Percentiles rank a stretch among this genome's conserved stretches.
Evolutionary conservation across 805 yeast species (phyloP).

Genomic region (Hanseniaspora meyeri): DNA sequence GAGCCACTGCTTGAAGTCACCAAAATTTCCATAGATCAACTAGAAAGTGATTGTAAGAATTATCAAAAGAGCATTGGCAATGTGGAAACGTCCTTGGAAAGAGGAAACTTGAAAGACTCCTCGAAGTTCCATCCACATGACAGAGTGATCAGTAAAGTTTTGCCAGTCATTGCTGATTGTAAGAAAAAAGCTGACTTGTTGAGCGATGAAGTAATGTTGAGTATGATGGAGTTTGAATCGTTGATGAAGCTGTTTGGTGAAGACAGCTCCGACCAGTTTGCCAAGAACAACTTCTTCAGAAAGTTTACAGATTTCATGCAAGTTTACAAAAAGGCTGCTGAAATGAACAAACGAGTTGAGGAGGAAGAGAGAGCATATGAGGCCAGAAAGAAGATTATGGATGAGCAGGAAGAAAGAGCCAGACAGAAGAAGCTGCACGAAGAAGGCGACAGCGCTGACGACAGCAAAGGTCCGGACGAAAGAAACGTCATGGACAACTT

Average conservation of each 20-base stretch:
- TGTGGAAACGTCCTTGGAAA: slow-evolving; percentile 58
- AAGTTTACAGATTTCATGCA: slow-evolving; percentile 68
- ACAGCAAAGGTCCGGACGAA: neutral
- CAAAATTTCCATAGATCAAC: slow-evolving; percentile 70
- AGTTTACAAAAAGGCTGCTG: slow-evolving; percentile 68
- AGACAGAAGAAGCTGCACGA: slow-evolving; percentile 14
- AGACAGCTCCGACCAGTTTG: slow-evolving; percentile 55
- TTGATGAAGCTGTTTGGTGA: slow-evolving; percentile 87
- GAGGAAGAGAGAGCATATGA: slow-evolving; percentile 71
- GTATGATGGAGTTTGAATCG: slow-evolving; percentile 52
- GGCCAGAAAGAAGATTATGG: slow-evolving; percentile 49
- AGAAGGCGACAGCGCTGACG: neutral
- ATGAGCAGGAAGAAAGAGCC: slow-evolving; percentile 26
- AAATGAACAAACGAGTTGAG: slow-evolving; percentile 68
- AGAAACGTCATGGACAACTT: slow-evolving; percentile 68
- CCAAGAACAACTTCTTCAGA: slow-evolving; percentile 58
- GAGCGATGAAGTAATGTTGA: slow-evolving; percentile 48
- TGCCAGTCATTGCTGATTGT: slow-evolving; percentile 64
- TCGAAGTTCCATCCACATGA: slow-evolving; percentile 74
- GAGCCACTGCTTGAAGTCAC: slow-evolving; percentile 45
- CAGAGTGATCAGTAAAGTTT: slow-evolving; percentile 46
- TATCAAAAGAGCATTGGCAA: slow-evolving; percentile 51
- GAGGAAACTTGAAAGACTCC: slow-evolving; percentile 78
- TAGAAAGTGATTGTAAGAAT: slow-evolving; percentile 57
- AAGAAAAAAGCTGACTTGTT: slow-evolving; percentile 54